phyloP scores from a whole-genome alignment of 2,329 filamentous ascomycete species.

The Fusarium algeriense region DNA sequence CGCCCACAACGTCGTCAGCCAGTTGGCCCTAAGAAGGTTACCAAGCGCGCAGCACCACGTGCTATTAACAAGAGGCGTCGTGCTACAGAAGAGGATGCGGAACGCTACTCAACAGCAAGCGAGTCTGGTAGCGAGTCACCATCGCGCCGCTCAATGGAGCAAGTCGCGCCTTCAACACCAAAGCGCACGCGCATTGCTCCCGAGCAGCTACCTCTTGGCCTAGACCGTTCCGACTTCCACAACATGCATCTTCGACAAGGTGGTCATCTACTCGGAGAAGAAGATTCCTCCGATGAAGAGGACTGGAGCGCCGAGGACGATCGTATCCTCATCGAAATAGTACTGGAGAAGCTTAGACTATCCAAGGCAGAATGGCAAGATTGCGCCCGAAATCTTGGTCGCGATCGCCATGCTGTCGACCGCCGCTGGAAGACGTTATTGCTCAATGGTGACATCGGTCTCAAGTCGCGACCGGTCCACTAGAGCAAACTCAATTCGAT shows the following conservation, averaged over 20 bases:
- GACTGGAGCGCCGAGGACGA: slow-evolving; percentile 74
- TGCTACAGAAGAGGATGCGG: slow-evolving; percentile 60
- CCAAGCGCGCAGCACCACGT: slow-evolving; percentile 63
- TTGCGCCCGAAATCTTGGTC: slow-evolving; percentile 72
- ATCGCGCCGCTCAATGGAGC: slow-evolving; percentile 27
- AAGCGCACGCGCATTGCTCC: slow-evolving; percentile 72
- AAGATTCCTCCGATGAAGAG: slow-evolving; percentile 60
- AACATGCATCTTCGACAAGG: slow-evolving; percentile 49
- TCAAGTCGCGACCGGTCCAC: slow-evolving; percentile 62
- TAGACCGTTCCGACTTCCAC: slow-evolving; percentile 71
- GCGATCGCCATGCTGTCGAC: slow-evolving; percentile 68
- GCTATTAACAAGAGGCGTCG: slow-evolving; percentile 68
- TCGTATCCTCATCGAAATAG: slow-evolving; percentile 73
- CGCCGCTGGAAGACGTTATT: slow-evolving; percentile 74
- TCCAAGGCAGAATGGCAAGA: slow-evolving; percentile 76
- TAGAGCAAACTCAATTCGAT: slow-evolving; percentile 60
- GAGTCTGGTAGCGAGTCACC: slow-evolving; percentile 53
- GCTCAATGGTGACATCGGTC: slow-evolving; percentile 68
- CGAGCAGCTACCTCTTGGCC: slow-evolving; percentile 69
- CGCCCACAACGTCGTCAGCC: slow-evolving; percentile 53
- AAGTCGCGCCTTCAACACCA: slow-evolving; percentile 63
- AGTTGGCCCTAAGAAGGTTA: slow-evolving; percentile 59
- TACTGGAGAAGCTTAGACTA: slow-evolving; percentile 74
- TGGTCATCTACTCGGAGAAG: slow-evolving; percentile 53
- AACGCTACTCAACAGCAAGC: slow-evolving; percentile 55